Evolutionary conservation across 2,329 filamentous ascomycete species (phyloP), one percentile per base, ranked within the genome.

Genomic region (Botrytis galanthina): DNA sequence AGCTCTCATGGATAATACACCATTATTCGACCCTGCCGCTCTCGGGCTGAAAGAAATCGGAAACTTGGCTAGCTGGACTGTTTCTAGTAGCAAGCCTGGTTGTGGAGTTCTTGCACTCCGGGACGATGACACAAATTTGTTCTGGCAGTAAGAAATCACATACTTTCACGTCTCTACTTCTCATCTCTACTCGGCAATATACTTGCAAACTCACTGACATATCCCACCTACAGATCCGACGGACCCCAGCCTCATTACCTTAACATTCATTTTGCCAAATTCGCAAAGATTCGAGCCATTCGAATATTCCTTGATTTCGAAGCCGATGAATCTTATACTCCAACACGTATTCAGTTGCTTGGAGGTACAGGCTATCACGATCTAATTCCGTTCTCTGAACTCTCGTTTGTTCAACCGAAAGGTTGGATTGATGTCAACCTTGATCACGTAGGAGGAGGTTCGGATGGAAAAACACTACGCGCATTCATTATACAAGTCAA

Each of bases 291-390:
- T 75, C 90, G 91, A 8, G 89, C 90, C 42, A 90, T 96, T 70
- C 88, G 93, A n/a, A 89, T 96, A 78, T 95, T 92, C 78, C 90
- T 99, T 62, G 95, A 99, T 83, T 97, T 97, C 82, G 91, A 92
- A 75, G 89, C 93, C 71, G 96, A 99, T 82, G 96, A 99, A 83
- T 96, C 93, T 61, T 99, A 99, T 82, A 99, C 96, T 4, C 96
- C 96, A 0, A 98, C 95, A 1, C 93, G 94, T 79, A 97, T 99
- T 79, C 86, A 92, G 64, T 94, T 98, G 80, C 89, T 92, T 54
- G 95, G 95, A 0, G 96, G 96, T 20, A 97, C 94, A 76, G 94
- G 94, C 62, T 92, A 94, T 76, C 96, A 98, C 82, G 94, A 97
- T 80, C 88, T 98, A 16, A 92, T 97, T 71, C 92, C 96, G 75